Conservation (phyloP, 192 early-diverging fungal species). For the Piromyces sp. region DNA sequence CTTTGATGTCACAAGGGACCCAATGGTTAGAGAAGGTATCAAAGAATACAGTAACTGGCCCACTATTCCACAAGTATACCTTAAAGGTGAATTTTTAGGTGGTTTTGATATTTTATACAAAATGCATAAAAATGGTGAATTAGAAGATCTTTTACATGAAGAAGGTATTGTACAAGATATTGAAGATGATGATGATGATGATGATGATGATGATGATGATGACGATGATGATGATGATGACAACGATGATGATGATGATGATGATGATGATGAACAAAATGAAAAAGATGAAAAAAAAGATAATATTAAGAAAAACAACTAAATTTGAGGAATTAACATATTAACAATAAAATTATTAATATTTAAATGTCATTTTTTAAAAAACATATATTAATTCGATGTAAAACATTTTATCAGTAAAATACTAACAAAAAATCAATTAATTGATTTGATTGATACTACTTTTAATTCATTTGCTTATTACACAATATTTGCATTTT, state of each 20-base stretch:
- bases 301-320: no score
- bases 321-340: no score
- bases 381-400: no score
- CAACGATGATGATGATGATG: background rate
- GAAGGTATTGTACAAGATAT: conserved; percentile 32
- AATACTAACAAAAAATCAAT: no score
- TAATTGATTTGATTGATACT: no score
- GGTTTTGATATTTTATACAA: conserved; percentile 82
- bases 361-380: no score
- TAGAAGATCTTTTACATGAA: conserved; percentile 59
- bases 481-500: no score
- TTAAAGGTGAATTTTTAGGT: conserved; percentile 90
- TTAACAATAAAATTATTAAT: no score
- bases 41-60: conserved; percentile 91
- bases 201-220: background rate
- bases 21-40: conserved; percentile 77
- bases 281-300: background rate
- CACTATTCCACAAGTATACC: conserved; percentile 87
- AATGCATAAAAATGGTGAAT: conserved; percentile 78
- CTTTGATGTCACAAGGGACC: conserved; percentile 75
- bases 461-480: no score
- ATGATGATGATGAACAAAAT: no score
- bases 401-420: no score
- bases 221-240: background rate
- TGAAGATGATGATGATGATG: background rate